Percentiles rank a stretch among this genome's conserved stretches.
Conservation (phyloP, 768 basidiomycete genomes). For the Kwoniella mangroviensis region DNA sequence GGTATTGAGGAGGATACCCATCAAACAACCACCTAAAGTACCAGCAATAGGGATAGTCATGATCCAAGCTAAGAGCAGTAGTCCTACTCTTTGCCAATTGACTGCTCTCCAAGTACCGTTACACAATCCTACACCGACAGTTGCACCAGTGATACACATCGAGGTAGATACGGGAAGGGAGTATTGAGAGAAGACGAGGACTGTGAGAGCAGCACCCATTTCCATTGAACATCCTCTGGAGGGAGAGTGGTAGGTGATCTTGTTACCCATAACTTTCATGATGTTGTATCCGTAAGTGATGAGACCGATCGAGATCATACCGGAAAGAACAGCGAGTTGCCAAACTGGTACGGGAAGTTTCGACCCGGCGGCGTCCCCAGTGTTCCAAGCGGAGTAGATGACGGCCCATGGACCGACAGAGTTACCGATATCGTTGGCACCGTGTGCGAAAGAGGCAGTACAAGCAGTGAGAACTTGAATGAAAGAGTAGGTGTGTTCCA, state of each 20-base stretch:
- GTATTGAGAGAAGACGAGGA: conserved; percentile 60
- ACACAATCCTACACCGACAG: conserved; percentile 45
- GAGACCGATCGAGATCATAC: conserved; percentile 47
- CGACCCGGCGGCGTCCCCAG: conserved; percentile 42
- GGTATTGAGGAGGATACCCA: conserved; percentile 55
- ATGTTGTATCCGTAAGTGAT: conserved; percentile 59
- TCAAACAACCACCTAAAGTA: conserved; percentile 49
- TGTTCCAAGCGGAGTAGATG: conserved; percentile 59
- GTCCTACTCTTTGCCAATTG: conserved; percentile 44
- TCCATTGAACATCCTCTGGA: conserved; percentile 62
- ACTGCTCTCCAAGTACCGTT: conserved; percentile 42
- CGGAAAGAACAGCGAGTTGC: conserved; percentile 58
- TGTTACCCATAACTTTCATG: conserved; percentile 59
- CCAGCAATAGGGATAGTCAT: conserved; percentile 45
- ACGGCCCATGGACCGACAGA: conserved; percentile 58
- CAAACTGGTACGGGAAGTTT: conserved; percentile 58
- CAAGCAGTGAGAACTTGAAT: conserved; percentile 60
- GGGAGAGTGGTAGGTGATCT: conserved; percentile 60
- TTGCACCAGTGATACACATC: conserved; percentile 54
- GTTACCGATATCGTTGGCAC: conserved; percentile 60
- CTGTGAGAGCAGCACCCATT: conserved; percentile 60
- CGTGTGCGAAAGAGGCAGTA: conserved; percentile 61
- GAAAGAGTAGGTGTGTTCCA: conserved; percentile 60
- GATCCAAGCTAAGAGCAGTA: conserved; percentile 37
- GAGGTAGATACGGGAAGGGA: conserved; percentile 52